Percentiles rank a stretch among this genome's conserved stretches.
Conservation (phyloP, 768 basidiomycete species). For the Lyophyllum semitale region DNA sequence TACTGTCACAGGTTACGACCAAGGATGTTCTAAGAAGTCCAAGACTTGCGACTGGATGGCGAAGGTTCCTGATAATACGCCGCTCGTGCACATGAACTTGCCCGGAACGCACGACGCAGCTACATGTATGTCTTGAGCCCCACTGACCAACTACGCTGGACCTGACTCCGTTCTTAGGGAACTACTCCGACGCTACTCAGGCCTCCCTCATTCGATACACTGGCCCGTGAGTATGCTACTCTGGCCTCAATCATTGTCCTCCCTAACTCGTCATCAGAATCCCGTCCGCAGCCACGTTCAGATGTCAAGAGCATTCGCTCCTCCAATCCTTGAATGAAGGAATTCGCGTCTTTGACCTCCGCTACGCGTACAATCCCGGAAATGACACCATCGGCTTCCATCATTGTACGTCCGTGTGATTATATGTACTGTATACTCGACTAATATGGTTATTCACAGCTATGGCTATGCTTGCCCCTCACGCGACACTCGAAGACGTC, state of each 20-base stretch:
- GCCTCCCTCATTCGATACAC: conserved; percentile 43
- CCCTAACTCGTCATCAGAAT: conserved; percentile 23
- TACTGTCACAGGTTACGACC: conserved; percentile 31
- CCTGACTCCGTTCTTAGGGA: conserved; percentile 31
- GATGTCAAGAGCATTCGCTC: conserved; percentile 49
- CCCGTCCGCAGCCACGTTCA: conserved; percentile 33
- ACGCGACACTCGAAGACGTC: conserved; percentile 49
- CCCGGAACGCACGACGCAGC: conserved; percentile 54
- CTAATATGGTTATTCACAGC: conserved; percentile 21
- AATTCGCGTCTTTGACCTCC: conserved; percentile 51
- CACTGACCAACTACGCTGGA: too few relatives aligned
- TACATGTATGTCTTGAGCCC: conserved; percentile 34
- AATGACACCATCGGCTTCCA: conserved; percentile 52
- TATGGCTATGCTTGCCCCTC: conserved; percentile 42
- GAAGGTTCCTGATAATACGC: conserved; percentile 39
- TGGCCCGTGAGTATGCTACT: conserved; percentile 34
- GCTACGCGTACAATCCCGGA: conserved; percentile 51
- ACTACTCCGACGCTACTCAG: conserved; percentile 44
- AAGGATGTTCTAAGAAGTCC: conserved; percentile 30
- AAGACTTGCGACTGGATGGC: conserved; percentile 51
- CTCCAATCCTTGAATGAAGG: conserved; percentile 48
- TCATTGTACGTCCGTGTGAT: conserved; percentile 34
- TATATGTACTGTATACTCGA: neutral
- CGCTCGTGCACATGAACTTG: conserved; percentile 50
- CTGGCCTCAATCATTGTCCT: too few relatives aligned